Evolutionary conservation across 345 rosid species (phyloP).

Genomic region (Syzygium grande): DNA sequence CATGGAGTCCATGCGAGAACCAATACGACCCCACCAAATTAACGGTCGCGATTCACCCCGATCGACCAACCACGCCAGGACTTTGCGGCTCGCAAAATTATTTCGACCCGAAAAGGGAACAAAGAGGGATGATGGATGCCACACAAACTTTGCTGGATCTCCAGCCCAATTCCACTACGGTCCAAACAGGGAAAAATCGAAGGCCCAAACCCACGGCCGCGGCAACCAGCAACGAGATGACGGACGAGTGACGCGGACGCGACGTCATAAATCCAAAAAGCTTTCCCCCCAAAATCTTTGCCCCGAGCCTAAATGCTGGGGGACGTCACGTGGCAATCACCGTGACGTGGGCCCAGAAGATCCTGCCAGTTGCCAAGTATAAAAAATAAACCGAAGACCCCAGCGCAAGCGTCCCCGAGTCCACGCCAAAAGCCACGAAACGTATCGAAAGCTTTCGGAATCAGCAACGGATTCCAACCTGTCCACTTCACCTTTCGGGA

Average conservation of each 20-base stretch:
- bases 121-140: not conserved
- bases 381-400: too few relatives aligned
- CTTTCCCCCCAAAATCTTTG: too few relatives aligned
- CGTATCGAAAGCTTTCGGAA: not conserved
- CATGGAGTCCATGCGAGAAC: too few relatives aligned
- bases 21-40: fast-evolving
- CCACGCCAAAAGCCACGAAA: not conserved
- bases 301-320: too few relatives aligned
- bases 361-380: too few relatives aligned
- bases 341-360: not conserved
- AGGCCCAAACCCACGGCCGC: not conserved
- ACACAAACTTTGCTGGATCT: not conserved
- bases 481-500: not conserved
- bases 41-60: not conserved
- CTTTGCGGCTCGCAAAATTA: not conserved
- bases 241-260: not conserved
- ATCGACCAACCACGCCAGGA: not conserved
- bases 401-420: not conserved
- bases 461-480: not conserved
- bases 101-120: not conserved
- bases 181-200: not conserved
- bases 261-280: not conserved
- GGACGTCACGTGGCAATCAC: not conserved
- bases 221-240: not conserved
- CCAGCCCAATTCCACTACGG: not conserved